Evolutionary conservation across 768 basidiomycete species (phyloP), one percentile per base, ranked within the genome.

Genomic region (Ramaria sp.): DNA sequence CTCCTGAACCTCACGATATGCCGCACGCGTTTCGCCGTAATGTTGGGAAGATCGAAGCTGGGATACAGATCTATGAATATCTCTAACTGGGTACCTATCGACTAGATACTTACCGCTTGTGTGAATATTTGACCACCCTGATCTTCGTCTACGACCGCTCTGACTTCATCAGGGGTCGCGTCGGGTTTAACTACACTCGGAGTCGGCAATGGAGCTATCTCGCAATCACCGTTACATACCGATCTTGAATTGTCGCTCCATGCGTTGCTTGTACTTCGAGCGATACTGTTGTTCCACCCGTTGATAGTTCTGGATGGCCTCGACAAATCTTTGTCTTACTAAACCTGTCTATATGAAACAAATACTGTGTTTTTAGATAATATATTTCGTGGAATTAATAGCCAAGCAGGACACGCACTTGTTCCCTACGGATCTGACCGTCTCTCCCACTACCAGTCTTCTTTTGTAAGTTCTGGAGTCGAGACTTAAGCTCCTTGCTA

Each of bases 121-220:
- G 82, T 77, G 70, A 95, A 95, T 42, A 93, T 81, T 63, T 88
- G 83, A 25, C 73, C 68, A 27, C 78, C 84, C 49, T 76, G 77
- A 43, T 88, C 80, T 58, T 84, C 80, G 49, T 85, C 74, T 2
- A 85, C 81, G 34, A 82, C 79, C 15, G 87, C 83, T 56, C 77
- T 71, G 34, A 95, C 72, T 64, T 95, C 90, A 56, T 90, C 83
- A 10, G 78, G 77, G 27, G 88, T 82, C 18, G 92, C 92, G 61
- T 90, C 80, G 2, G 89, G 88, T 67, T 94, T 93, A 44, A 91
- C 90, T 88, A 56, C 2, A 30, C 32, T 36, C 44, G 43, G 22
- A 36, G 27, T 42, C 18, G 41, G 10, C 27, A 22, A 15, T 9
- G 28, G 4, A 43, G 15, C 16, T 24, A 58, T 15, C 8, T 27